Conservation (phyloP, 2,329 filamentous ascomycete genomes). For the Colletotrichum siamense region DNA sequence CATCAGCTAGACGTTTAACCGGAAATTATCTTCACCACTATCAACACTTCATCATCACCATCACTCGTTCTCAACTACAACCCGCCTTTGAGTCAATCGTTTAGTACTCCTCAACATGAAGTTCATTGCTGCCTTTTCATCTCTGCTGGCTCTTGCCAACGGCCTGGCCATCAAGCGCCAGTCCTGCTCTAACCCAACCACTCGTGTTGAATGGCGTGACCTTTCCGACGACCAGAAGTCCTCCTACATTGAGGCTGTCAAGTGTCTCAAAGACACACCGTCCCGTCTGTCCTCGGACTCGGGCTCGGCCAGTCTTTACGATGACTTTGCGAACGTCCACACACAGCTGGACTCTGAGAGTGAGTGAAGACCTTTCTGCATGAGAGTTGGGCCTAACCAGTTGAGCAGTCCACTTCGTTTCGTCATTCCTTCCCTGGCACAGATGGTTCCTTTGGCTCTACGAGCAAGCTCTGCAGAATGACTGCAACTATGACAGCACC, state of each 20-base stretch:
- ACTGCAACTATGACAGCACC: neutral
- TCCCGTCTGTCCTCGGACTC: neutral
- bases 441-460: slow-evolving; percentile 37
- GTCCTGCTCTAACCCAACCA: neutral
- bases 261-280: neutral
- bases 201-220: neutral
- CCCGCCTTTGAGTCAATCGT: neutral
- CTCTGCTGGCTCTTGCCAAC: neutral
- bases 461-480: slow-evolving; percentile 29
- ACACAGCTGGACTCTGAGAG: neutral
- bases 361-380: neutral
- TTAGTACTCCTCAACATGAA: neutral
- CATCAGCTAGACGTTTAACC: neutral
- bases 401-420: neutral
- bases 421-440: slow-evolving; percentile 38
- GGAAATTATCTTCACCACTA: neutral
- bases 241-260: neutral
- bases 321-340: neutral
- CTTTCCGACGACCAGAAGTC: neutral
- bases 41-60: neutral
- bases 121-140: neutral
- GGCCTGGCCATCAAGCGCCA: neutral
- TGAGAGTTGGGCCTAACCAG: neutral
- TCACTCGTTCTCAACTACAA: neutral
- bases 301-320: neutral